phyloP scores from a whole-genome alignment of 2,329 filamentous ascomycete species.

The Blumeria hordei region DNA sequence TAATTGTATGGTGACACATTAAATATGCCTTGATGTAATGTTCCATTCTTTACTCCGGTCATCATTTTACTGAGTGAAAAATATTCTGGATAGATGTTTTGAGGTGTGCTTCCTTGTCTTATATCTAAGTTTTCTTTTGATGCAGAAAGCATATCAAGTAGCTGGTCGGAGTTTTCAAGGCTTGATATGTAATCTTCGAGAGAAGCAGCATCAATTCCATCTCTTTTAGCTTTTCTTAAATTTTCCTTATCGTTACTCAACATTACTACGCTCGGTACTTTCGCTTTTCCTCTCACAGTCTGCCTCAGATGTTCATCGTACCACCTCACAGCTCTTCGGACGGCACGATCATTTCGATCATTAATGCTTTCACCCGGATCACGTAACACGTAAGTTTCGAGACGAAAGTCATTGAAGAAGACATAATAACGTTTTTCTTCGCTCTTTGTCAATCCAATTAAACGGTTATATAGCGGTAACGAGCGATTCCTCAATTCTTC shows the following conservation, averaged over 20 bases:
- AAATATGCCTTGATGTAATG: constrained; percentile 83
- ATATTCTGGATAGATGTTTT: constrained; percentile 72
- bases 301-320: constrained; percentile 59
- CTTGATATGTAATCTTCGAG: constrained; percentile 58
- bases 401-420: constrained; percentile 94
- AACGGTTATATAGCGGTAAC: constrained; percentile 77
- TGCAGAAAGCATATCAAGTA: constrained; percentile 85
- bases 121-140: constrained; percentile 41
- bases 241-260: constrained; percentile 84
- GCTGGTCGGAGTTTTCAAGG: constrained; percentile 58
- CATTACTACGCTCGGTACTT: constrained; percentile 62
- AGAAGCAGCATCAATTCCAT: constrained; percentile 45
- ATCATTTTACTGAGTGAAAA: constrained; percentile 76
- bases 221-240: constrained; percentile 53
- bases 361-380: constrained; percentile 70
- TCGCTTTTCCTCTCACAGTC: constrained; percentile 30
- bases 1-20: constrained; percentile 98
- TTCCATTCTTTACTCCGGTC: constrained; percentile 72
- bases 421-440: constrained; percentile 96
- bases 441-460: constrained; percentile 76
- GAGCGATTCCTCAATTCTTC: constrained; percentile 91
- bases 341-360: constrained; percentile 83
- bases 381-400: constrained; percentile 68
- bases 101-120: constrained; percentile 35
- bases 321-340: constrained; percentile 70